Base-by-base conservation (phyloP, 768 basidiomycete genomes). In the Termitomyces sp. region DNA sequence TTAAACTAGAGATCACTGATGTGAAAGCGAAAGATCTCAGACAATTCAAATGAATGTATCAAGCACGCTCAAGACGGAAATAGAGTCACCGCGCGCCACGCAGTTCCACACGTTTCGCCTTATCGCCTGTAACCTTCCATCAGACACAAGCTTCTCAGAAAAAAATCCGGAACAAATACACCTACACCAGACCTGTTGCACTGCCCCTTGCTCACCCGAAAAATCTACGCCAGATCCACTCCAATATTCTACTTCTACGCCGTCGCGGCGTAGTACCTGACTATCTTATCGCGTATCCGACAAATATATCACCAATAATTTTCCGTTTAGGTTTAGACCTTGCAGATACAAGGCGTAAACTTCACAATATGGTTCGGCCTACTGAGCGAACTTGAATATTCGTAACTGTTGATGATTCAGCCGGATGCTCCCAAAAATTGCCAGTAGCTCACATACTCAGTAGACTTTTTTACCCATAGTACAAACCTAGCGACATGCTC, bases 231-330 rank as follows among this genome's bases (percentile, higher is more conserved):
- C 62, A 7, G 69, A 68, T 24, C 74, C 76, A 60, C 77, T 78
- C 58, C 70, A 73, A 58, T 76, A 78, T 58, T 78, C 71, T 8
- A 54, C 58, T 3, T 74, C 75, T 73, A 69, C 53, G 77, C 73
- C 8, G 73, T 70, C 13, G 70, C 77, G 36, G 77, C 77, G 58
- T 76, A 69, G 13, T n/a, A n/a, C n/a, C n/a, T n/a, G n/a, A n/a
- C n/a, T n/a, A n/a, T n/a, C n/a, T n/a, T n/a, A n/a, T n/a, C n/a
- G n/a, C n/a, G n/a, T n/a, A n/a, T n/a, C n/a, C n/a, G n/a, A n/a
- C n/a, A n/a, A n/a, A n/a, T n/a, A n/a, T n/a, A n/a, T n/a, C n/a
- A n/a, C n/a, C n/a, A n/a, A n/a, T n/a, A n/a, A n/a, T n/a, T n/a
- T n/a, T n/a, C n/a, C n/a, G n/a, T n/a, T n/a, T n/a, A n/a, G n/a